Evolutionary conservation across 192 early-diverging fungal species (phyloP).

Genomic region (Borealophlyctis nickersoniae): DNA sequence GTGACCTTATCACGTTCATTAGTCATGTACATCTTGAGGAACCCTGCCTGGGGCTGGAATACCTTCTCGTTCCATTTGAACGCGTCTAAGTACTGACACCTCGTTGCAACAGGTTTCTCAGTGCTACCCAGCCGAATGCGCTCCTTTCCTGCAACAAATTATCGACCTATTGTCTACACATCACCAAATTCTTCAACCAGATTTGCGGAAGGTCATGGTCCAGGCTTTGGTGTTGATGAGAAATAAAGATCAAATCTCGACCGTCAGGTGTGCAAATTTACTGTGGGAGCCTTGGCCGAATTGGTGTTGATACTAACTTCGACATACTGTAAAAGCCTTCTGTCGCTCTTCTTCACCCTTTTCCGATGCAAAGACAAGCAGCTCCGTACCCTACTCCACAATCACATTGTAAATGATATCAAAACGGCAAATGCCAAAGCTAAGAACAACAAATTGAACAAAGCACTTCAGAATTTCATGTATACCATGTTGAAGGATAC

Average conservation of each 20-base stretch:
- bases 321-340: conserved; percentile 36
- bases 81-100: too few relatives aligned
- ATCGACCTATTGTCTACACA: conserved; percentile 80
- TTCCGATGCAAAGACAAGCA: conserved; percentile 93
- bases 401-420: conserved; percentile 94
- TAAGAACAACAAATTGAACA: conserved; percentile 98
- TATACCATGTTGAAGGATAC: conserved; percentile 86
- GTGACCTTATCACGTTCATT: conserved; percentile 87
- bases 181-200: conserved; percentile 76
- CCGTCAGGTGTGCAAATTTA: conserved; percentile 51
- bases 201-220: conserved; percentile 82
- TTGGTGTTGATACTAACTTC: not conserved
- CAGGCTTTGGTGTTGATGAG: conserved; percentile 86
- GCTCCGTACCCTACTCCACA: conserved; percentile 84
- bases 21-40: conserved; percentile 62
- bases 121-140: conserved; percentile 79
- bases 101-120: conserved; percentile 60
- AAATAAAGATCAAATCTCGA: conserved; percentile 70
- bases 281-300: not conserved
- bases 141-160: conserved; percentile 79
- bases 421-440: conserved; percentile 86
- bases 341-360: conserved; percentile 94
- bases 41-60: too few relatives aligned
- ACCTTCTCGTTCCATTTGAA: conserved; percentile 6
- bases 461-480: conserved; percentile 95